A percentile compares a stretch with the other conserved stretches of the same genome.
Evolutionary conservation across 2,329 filamentous ascomycete species (phyloP).

Genomic region (Alternaria consortialis): DNA sequence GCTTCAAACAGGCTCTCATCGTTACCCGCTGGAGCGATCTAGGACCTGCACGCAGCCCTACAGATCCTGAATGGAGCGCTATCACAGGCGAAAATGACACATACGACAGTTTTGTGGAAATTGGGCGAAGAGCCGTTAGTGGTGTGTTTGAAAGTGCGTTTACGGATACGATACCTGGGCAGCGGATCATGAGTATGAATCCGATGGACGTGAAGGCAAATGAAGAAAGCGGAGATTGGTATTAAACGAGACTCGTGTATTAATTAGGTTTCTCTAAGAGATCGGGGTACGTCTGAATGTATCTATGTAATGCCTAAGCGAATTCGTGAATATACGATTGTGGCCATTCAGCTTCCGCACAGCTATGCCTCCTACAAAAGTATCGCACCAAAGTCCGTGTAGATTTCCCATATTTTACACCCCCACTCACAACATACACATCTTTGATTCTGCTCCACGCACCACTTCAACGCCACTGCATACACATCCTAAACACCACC

Average conservation of each 20-base stretch:
- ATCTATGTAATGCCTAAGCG: not conserved
- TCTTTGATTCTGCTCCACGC: not conserved
- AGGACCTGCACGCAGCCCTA: slow-evolving; percentile 59
- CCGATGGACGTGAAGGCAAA: slow-evolving; percentile 63
- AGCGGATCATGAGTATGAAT: slow-evolving; percentile 67
- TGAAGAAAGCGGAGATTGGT: slow-evolving; percentile 67
- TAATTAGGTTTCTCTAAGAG: not conserved
- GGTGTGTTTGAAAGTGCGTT: slow-evolving; percentile 67
- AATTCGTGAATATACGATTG: not conserved
- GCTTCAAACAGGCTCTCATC: slow-evolving; percentile 68
- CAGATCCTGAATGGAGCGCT: slow-evolving; percentile 63
- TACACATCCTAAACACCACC: not conserved
- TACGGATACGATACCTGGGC: slow-evolving; percentile 65
- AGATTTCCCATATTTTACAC: not conserved
- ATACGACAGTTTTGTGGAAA: slow-evolving; percentile 64
- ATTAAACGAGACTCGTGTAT: slow-evolving; percentile 49
- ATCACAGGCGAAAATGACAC: slow-evolving; percentile 53
- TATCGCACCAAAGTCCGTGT: not conserved
- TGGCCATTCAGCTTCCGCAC: not conserved
- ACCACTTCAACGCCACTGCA: not conserved
- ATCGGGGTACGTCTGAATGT: not conserved
- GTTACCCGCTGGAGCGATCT: slow-evolving; percentile 70
- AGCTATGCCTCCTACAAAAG: not conserved
- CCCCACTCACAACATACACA: not conserved
- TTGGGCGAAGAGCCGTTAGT: slow-evolving; percentile 65